A percentile compares a stretch with the other conserved stretches of the same genome.
These are phyloP conservation scores for Phaeotremella skinneri DNA, from an alignment of 768 basidiomycete species.

Conservation along the genomic window DNA sequence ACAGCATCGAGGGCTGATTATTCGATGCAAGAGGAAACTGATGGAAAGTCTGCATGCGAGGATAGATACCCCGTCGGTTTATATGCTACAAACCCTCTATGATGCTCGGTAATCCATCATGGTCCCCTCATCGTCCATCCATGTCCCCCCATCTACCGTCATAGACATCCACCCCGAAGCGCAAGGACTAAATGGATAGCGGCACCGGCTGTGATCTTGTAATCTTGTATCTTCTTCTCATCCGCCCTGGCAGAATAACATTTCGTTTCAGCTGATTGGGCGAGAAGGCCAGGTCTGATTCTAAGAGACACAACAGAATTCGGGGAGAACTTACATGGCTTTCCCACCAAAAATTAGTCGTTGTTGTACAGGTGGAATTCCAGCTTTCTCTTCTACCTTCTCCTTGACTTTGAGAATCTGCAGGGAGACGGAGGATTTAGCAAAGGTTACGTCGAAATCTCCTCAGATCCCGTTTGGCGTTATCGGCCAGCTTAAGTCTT, in stretches of 20 bases:
- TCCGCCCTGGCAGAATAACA: conserved; percentile 64
- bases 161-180: conserved; percentile 71
- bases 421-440: background rate
- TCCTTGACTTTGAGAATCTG: conserved; percentile 94
- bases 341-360: conserved; percentile 87
- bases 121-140: background rate
- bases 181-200: conserved; percentile 93
- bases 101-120: background rate
- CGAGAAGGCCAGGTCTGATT: too few relatives aligned
- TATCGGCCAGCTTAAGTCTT: background rate
- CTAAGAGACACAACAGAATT: conserved; percentile 1
- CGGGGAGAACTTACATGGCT: conserved; percentile 69
- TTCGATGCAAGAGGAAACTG: too few relatives aligned
- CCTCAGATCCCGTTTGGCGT: background rate
- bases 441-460: background rate
- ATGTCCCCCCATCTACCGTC: conserved; percentile 4
- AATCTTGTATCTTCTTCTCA: conserved; percentile 82
- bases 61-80: background rate
- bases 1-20: too few relatives aligned
- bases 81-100: background rate
- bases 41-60: too few relatives aligned
- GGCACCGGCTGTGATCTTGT: conserved; percentile 77
- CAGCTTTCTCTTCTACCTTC: conserved; percentile 96
- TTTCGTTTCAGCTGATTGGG: conserved; percentile 3
- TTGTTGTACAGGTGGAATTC: conserved; percentile 94